Percentiles rank a stretch among this genome's conserved stretches.
Evolutionary conservation across 2,329 filamentous ascomycete genomes (phyloP).

Genomic region (Chrysoporthe deuterocubensis): DNA sequence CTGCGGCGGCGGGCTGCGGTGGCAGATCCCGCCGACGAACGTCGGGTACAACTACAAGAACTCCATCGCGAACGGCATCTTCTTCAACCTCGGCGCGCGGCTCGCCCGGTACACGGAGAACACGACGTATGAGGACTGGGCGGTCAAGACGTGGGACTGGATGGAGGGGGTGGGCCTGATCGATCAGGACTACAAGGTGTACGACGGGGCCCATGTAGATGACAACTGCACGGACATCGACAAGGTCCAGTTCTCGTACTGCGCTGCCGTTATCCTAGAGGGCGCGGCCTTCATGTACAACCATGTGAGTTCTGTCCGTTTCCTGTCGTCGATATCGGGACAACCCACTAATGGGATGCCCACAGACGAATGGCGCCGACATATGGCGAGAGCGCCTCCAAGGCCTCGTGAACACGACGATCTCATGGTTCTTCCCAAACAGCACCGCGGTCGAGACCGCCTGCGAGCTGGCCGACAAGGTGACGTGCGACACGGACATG

Average conservation of each 20-base stretch:
- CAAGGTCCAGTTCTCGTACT: constrained; percentile 64
- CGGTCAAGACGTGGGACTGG: constrained; percentile 57
- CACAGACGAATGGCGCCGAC: constrained; percentile 50
- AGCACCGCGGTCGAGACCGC: constrained; percentile 54
- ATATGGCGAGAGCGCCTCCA: constrained; percentile 58
- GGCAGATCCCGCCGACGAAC: constrained; percentile 67
- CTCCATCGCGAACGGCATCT: constrained; percentile 45
- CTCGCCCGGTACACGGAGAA: constrained; percentile 62
- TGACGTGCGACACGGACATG: constrained; percentile 62
- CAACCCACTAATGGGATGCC: not conserved
- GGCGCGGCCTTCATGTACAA: constrained; percentile 70
- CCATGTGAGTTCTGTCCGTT: constrained; percentile 41
- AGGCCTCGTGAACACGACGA: constrained; percentile 48
- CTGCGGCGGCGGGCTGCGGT: constrained; percentile 60
- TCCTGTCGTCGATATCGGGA: not conserved
- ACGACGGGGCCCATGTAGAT: constrained; percentile 58
- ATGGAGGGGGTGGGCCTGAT: constrained; percentile 49
- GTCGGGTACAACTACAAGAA: constrained; percentile 67
- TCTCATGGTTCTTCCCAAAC: constrained; percentile 39
- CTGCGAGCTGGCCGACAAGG: constrained; percentile 51
- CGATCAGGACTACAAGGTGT: constrained; percentile 60
- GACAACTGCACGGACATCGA: constrained; percentile 60
- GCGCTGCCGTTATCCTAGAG: constrained; percentile 60
- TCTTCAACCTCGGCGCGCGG: constrained; percentile 53
- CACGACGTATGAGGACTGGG: constrained; percentile 56